Conservation (phyloP, 129 eudicot genomes). For the Chrysanthemum makinoi region DNA sequence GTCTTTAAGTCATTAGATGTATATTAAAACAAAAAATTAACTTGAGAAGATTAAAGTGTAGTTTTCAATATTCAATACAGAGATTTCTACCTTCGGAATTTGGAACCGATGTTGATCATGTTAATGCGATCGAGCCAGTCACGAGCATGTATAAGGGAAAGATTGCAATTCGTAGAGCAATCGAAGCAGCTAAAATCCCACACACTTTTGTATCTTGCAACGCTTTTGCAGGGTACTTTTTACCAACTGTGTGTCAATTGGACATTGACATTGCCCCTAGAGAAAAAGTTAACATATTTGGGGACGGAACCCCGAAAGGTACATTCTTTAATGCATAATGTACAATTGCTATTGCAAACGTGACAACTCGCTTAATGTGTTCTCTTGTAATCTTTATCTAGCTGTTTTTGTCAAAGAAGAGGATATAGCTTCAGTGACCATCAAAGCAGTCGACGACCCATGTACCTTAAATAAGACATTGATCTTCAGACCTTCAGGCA, state of each 20-base stretch:
- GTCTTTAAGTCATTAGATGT: too few species aligned
- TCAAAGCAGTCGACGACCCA: conserved; percentile 71
- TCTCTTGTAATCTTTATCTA: conserved; percentile 13
- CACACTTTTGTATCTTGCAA: conserved; percentile 42
- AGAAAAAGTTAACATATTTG: conserved; percentile 42
- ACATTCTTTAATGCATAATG: not conserved
- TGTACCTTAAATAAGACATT: conserved; percentile 71
- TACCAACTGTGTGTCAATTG: conserved; percentile 40
- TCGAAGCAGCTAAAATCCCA: conserved; percentile 54
- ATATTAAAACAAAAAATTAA: too few species aligned
- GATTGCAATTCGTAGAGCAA: conserved; percentile 38
- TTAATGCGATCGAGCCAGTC: conserved; percentile 51
- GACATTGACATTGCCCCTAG: conserved; percentile 34
- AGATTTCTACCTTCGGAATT: conserved; percentile 63
- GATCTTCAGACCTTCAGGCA: conserved; percentile 56
- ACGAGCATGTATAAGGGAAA: conserved; percentile 30
- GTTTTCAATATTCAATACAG: conserved; percentile 20
- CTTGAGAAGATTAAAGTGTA: not conserved
- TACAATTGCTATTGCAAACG: conserved; percentile 6
- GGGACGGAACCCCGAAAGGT: conserved; percentile 53
- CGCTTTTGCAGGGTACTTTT: conserved; percentile 42
- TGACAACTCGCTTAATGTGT: not conserved
- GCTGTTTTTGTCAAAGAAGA: conserved; percentile 58
- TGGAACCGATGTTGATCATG: conserved; percentile 43
- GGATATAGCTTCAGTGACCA: conserved; percentile 68